Evolutionary conservation across 108 stramenopile species (phyloP).

Genomic region (Pseudonitzschia multistriata): DNA sequence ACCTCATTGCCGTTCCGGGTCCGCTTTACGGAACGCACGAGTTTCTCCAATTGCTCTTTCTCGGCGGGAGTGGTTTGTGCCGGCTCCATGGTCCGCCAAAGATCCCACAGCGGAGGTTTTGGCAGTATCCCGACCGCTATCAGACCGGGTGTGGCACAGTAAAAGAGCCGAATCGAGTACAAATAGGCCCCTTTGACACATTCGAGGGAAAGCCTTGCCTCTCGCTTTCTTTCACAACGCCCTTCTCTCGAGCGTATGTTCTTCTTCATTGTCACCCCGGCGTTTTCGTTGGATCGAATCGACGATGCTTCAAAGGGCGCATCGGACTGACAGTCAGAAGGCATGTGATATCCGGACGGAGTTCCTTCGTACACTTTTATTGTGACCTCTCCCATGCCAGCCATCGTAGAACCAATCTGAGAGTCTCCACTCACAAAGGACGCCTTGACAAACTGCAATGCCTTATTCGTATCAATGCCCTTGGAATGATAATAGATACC

Average conservation of each 20-base stretch:
- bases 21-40: neutral
- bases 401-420: neutral
- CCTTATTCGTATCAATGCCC: neutral
- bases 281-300: neutral
- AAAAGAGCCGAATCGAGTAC: neutral
- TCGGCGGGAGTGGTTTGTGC: neutral
- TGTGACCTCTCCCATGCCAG: neutral
- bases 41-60: neutral
- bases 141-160: conserved; percentile 7
- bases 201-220: no score
- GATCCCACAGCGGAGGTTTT: neutral
- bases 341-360: no score
- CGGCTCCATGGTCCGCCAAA: neutral
- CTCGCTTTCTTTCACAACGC: neutral
- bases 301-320: conserved; percentile 3
- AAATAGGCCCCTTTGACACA: no score
- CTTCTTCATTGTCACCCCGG: conserved; percentile 1
- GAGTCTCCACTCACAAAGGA: neutral
- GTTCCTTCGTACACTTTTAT: neutral
- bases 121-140: neutral
- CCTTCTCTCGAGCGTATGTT: conserved; percentile 1
- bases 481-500: neutral
- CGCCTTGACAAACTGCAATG: conserved; percentile 2
- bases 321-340: neutral
- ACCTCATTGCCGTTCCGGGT: neutral